A percentile compares a stretch with the other conserved stretches of the same genome.
phyloP scores from a whole-genome alignment of 371 early-diverging fungal species.

The Modicella reniformis region DNA sequence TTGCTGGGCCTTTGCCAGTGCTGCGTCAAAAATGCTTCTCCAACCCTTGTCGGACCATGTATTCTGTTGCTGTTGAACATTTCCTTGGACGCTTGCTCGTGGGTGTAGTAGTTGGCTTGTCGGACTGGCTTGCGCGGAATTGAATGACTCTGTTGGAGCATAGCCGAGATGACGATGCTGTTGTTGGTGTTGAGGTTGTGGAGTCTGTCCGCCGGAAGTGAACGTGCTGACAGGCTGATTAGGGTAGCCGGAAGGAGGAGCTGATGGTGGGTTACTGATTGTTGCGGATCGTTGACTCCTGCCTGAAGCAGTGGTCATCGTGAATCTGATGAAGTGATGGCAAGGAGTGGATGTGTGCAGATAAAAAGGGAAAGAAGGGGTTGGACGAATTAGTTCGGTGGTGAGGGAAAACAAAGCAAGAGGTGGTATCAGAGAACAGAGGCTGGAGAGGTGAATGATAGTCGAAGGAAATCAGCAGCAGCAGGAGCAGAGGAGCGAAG shows the following conservation, averaged over 20 bases:
- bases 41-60: constrained; percentile 32
- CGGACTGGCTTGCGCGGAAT: background rate
- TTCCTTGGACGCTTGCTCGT: too few relatives aligned
- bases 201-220: background rate
- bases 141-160: background rate
- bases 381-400: too few relatives aligned
- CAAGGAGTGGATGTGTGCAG: constrained; percentile 6
- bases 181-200: background rate
- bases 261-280: constrained; percentile 13
- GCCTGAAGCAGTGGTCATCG: constrained; percentile 20
- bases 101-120: background rate
- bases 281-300: constrained; percentile 25
- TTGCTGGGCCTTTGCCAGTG: constrained; percentile 52
- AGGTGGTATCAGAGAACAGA: too few relatives aligned
- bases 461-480: too few relatives aligned
- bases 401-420: constrained; percentile 2
- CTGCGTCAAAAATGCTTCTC: constrained; percentile 53
- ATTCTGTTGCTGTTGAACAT: constrained; percentile 24
- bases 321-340: background rate
- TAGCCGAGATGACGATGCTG: constrained; percentile 12
- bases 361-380: background rate
- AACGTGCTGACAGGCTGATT: constrained; percentile 20
- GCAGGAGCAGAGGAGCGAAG: too few relatives aligned
- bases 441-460: too few relatives aligned
- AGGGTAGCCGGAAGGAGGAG: constrained; percentile 27